Evolutionary conservation across 2,329 filamentous ascomycete species (phyloP), one percentile per base, ranked within the genome.

Genomic region (Trichoderma afroharzianum): DNA sequence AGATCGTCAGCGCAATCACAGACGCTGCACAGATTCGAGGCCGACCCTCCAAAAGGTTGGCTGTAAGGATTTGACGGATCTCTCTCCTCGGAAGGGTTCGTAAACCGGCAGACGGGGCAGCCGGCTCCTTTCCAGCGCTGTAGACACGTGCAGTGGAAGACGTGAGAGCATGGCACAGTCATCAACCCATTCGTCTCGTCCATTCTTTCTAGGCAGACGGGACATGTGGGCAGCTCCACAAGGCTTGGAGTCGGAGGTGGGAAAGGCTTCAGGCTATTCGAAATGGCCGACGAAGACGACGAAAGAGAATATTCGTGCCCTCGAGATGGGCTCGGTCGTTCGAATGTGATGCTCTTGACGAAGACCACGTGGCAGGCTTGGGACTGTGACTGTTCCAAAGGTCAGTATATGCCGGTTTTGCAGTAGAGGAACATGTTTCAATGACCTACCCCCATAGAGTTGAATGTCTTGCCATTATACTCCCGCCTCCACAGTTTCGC

Each of bases 201-300:
- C 96, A 99, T 99, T 62, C 95, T 91, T 80, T 99, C 96, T 6
- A 99, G 87, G 75, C 96, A 99, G 11, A 99, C 96, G 0, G 96
- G 95, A 75, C 96, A 99, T 1, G 96, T 98, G 2, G 96, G 96
- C 14, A 99, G 85, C 82, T 99, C 96, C 68, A 97, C 88, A 1
- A 98, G 86, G 63, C 93, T 92, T 1, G 95, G 93, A 1, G 95
- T 97, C 2, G 88, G 88, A 3, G 85, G 90, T 4, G 88, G 88
- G 67, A 90, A 89, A 0, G 89, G 89, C 72, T 87, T 88, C 6
- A 88, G 81, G 26, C 83, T 87, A 75, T 77, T 85, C 8, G 80
- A 84, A 74, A 78, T 81, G 53, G 74, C 78, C 70, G 79, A 77
- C 0, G 83, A 81, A 1, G 83, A 80, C 3, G 85, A 83, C 2